Base-by-base conservation (phyloP, 768 basidiomycete species). In the Exidia glandulosa region DNA sequence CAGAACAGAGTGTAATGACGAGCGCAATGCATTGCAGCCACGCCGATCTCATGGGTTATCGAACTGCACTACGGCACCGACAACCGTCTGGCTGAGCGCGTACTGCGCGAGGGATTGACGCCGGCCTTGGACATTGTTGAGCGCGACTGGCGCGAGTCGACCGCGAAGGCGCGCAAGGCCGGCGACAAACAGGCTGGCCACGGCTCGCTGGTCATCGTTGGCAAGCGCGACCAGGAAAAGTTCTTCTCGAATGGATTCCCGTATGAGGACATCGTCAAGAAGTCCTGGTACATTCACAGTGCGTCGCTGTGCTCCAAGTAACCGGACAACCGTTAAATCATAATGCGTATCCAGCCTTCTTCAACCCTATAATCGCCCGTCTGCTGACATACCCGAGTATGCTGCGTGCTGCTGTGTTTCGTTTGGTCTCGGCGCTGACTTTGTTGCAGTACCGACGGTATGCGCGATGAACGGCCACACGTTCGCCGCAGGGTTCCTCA, bases 201-300 rank as follows among this genome's bases (percentile, higher is more conserved):
- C 57, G 90, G 88, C 36, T 84, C 87, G 3, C 71, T 93, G 32
- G 84, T 92, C 61, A 85, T 93, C 58, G 84, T 88, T 6, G 90
- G 90, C 3, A 82, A 81, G 61, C 78, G 76, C 62, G 77, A 79
- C 62, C 90, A 93, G 69, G 83, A 91, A 70, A 93, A 91, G 71
- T 93, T 90, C 77, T 93, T 93, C 71, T 89, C 87, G 72, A 92
- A 90, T 64, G 90, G 86, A 1, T 80, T 92, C 62, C 83, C 87
- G 67, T 85, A 81, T 62, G 76, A 74, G 3, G 80, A 75, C 37
- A 73, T 80, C 6, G 67, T 74, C 32, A 69, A 73, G 32, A 77
- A 89, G 63, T 76, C 79, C 10, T 77, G 76, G 61, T 90, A 88
- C 74, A 84, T 89, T 70, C 76, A 78, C n/a, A 63, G 89, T 88